A percentile compares a stretch with the other conserved stretches of the same genome.
phyloP scores from a whole-genome alignment of 352 stramenopile genomes.

The Pythium rhizo-oryzae region DNA sequence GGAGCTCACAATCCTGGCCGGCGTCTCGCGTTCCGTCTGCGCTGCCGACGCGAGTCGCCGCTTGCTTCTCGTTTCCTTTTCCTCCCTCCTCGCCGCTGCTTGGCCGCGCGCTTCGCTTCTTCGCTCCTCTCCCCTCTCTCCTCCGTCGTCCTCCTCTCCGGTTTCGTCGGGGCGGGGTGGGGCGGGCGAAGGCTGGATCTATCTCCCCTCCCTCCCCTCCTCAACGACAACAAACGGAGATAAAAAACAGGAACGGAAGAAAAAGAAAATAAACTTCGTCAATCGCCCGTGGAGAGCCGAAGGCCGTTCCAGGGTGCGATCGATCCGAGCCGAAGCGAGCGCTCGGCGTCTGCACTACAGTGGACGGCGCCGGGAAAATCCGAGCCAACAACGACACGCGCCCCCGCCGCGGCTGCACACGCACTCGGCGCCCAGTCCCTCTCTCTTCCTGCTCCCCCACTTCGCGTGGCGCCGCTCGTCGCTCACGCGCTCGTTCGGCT shows the following conservation, averaged over 20 bases:
- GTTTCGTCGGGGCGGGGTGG: not conserved
- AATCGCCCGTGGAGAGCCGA: not conserved
- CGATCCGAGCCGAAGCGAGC: not conserved
- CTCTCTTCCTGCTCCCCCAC: not conserved
- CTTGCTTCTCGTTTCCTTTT: not conserved
- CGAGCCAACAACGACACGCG: not conserved
- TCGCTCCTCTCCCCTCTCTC: not conserved
- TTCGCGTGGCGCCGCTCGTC: not conserved
- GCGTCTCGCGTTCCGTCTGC: not conserved
- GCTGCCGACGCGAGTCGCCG: not conserved
- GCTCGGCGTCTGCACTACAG: not conserved
- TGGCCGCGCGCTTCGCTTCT: not conserved
- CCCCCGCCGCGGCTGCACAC: not conserved
- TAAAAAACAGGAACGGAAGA: constrained; percentile 1
- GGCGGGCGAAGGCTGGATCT: not conserved
- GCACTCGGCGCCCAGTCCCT: not conserved
- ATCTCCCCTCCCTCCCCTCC: not conserved
- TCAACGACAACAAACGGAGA: not conserved
- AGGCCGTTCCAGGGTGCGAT: not conserved
- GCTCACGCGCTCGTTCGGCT: not conserved
- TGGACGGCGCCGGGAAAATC: not conserved
- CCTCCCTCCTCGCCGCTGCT: no score
- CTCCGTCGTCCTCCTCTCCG: not conserved
- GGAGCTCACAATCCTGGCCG: constrained; percentile 21
- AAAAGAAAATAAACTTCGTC: constrained; percentile 17